phyloP scores from a whole-genome alignment of 192 early-diverging fungal species.

The Coemansia sp. region DNA sequence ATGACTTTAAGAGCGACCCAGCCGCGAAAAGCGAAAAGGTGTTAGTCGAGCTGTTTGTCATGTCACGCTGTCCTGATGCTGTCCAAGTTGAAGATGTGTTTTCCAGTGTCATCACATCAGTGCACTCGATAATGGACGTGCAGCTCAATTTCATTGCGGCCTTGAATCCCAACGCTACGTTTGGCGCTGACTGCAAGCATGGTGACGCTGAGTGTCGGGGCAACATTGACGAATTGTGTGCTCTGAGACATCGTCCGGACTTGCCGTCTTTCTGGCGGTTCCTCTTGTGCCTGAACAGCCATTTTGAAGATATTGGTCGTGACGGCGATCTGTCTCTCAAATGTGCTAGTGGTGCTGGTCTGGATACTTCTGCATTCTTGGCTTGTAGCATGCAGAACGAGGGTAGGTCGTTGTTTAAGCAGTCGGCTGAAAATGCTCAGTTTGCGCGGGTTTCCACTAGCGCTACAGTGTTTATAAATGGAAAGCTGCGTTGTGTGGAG shows the following conservation, averaged over 20 bases:
- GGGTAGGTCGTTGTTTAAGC: constrained; percentile 57
- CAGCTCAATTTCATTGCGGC: constrained; percentile 57
- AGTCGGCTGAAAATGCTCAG: constrained; percentile 55
- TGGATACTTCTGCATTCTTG: constrained; percentile 53
- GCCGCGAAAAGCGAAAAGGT: constrained; percentile 39
- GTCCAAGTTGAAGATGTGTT: constrained; percentile 59
- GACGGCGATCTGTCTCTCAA: constrained; percentile 32
- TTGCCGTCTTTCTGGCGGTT: constrained; percentile 48
- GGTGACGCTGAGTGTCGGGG: constrained; percentile 60
- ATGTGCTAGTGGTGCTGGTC: constrained; percentile 41
- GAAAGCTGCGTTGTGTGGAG: constrained; percentile 63
- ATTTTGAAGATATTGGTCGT: constrained; percentile 26
- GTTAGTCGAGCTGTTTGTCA: constrained; percentile 69
- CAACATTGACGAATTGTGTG: constrained; percentile 57
- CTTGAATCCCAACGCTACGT: constrained; percentile 38
- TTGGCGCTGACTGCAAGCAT: constrained; percentile 57
- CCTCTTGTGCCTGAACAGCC: constrained; percentile 42
- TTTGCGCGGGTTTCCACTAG: constrained; percentile 59
- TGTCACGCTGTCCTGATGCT: constrained; percentile 74
- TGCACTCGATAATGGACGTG: constrained; percentile 55
- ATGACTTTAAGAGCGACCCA: neutral
- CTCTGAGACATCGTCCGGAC: constrained; percentile 31
- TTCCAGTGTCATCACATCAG: constrained; percentile 34
- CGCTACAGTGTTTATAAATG: constrained; percentile 66
- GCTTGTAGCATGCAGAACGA: constrained; percentile 40